phyloP scores from a whole-genome alignment of 805 yeast species.

The Ogataea trehaloabstinens region DNA sequence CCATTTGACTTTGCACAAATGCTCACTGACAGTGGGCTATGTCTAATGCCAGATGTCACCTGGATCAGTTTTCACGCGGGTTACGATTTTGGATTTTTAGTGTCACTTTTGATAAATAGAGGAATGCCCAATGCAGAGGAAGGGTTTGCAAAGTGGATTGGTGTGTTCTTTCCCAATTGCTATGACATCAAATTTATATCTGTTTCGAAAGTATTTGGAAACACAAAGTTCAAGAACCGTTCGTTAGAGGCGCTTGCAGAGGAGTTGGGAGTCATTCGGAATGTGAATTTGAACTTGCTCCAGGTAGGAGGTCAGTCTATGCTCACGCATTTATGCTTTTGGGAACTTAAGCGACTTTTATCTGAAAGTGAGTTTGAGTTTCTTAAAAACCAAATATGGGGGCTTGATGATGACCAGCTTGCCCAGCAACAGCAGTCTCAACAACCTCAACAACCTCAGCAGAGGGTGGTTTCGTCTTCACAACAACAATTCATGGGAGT shows the following conservation, averaged over 20 bases:
- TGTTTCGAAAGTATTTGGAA: conserved; percentile 21
- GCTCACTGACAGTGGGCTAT: conserved; percentile 80
- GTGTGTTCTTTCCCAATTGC: conserved; percentile 73
- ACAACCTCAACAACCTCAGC: conserved; percentile 6
- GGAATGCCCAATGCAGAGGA: conserved; percentile 77
- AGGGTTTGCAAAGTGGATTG: conserved; percentile 71
- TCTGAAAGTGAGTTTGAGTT: conserved; percentile 18
- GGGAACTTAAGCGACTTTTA: conserved; percentile 44
- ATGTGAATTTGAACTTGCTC: conserved; percentile 45
- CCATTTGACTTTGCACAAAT: conserved; percentile 79
- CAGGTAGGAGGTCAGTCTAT: conserved; percentile 65
- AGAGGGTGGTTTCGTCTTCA: conserved; percentile 5
- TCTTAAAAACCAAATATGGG: conserved; percentile 31
- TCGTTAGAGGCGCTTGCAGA: conserved; percentile 66
- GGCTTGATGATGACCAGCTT: conserved; percentile 23
- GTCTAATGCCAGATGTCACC: conserved; percentile 64
- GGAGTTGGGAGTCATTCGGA: conserved; percentile 64
- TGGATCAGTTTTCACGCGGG: conserved; percentile 96
- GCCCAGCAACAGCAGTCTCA: conserved; percentile 2
- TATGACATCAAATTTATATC: conserved; percentile 72
- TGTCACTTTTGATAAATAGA: conserved; percentile 71
- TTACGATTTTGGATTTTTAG: conserved; percentile 88
- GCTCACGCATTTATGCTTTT: conserved; percentile 61
- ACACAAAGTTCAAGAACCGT: conserved; percentile 25
- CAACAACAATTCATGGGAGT: conserved; percentile 10